Percentiles rank a stretch among this genome's conserved stretches.
These are phyloP conservation scores for Euryodendron excelsum DNA, from an alignment of 148 eudicot species.

Conservation along the genomic window DNA sequence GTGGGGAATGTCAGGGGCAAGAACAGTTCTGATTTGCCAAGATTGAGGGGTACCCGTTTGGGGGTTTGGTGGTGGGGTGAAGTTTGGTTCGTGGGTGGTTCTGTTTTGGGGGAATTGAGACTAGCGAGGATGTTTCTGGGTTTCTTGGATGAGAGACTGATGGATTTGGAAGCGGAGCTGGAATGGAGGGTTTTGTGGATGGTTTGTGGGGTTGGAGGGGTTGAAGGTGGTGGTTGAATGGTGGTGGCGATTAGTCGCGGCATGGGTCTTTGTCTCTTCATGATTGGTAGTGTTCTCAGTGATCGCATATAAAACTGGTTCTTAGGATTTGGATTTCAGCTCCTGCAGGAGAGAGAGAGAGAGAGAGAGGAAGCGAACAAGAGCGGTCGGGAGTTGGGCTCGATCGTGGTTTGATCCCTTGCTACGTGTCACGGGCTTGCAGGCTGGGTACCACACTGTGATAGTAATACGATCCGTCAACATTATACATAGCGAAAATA, in stretches of 20 bases:
- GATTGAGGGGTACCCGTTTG: slow-evolving; percentile 69
- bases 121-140: slow-evolving; percentile 32
- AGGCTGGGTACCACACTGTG: too few relatives aligned
- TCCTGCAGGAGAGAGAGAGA: neutral
- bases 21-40: slow-evolving; percentile 62
- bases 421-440: too few relatives aligned
- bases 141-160: slow-evolving; percentile 30
- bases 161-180: slow-evolving; percentile 24
- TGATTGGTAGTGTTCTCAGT: slow-evolving; percentile 14
- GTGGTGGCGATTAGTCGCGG: slow-evolving; percentile 5
- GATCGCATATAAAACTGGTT: slow-evolving; percentile 5
- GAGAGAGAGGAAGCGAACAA: neutral
- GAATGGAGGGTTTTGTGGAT: slow-evolving; percentile 23
- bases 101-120: slow-evolving; percentile 19
- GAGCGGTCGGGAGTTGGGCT: neutral
- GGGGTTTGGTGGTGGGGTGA: slow-evolving; percentile 17
- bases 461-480: too few relatives aligned
- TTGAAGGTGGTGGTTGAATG: slow-evolving; percentile 26
- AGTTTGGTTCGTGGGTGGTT: slow-evolving; percentile 18
- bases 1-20: slow-evolving; percentile 88
- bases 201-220: slow-evolving; percentile 47
- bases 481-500: too few relatives aligned
- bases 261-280: slow-evolving; percentile 34
- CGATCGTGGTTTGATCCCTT: too few relatives aligned
- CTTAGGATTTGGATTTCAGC: neutral